These are phyloP conservation scores for Aspergillus oerlinghausenensis DNA, from an alignment of 2,329 filamentous ascomycete species.

Conservation along the genomic window DNA sequence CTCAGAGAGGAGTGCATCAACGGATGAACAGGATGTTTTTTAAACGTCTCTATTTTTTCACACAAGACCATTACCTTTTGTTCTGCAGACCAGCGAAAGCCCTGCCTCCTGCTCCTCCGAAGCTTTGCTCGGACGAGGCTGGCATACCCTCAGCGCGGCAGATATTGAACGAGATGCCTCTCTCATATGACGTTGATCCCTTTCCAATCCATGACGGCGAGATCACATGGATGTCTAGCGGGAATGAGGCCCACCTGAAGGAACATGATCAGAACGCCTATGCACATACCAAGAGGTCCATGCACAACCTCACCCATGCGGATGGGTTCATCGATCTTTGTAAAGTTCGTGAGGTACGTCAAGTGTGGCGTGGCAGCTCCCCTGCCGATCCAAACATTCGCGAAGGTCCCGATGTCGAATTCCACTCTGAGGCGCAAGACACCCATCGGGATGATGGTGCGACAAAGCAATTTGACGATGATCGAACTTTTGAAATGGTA, in stretches of 20 bases:
- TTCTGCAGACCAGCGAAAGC: slow-evolving; percentile 59
- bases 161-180: slow-evolving; percentile 53
- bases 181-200: slow-evolving; percentile 59
- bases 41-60: slow-evolving; percentile 62
- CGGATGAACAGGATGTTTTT: slow-evolving; percentile 58
- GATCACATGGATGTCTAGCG: slow-evolving; percentile 53
- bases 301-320: slow-evolving; percentile 54
- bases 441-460: slow-evolving; percentile 49
- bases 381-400: slow-evolving; percentile 51
- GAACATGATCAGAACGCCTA: slow-evolving; percentile 56
- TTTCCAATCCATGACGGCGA: slow-evolving; percentile 52
- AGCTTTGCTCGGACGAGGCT: slow-evolving; percentile 41
- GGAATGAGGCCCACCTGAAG: slow-evolving; percentile 43
- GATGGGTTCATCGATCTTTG: slow-evolving; percentile 62
- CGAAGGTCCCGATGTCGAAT: slow-evolving; percentile 52
- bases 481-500: slow-evolving; percentile 57
- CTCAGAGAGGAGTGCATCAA: slow-evolving; percentile 56
- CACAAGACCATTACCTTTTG: slow-evolving; percentile 58
- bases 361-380: slow-evolving; percentile 48
- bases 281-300: slow-evolving; percentile 55
- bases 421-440: slow-evolving; percentile 46
- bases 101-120: slow-evolving; percentile 56
- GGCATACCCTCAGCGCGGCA: slow-evolving; percentile 51
- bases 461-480: slow-evolving; percentile 51
- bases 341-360: slow-evolving; percentile 54